Evolutionary conservation across 441 rosid species (phyloP).

Genomic region (Melianthus villosus): DNA sequence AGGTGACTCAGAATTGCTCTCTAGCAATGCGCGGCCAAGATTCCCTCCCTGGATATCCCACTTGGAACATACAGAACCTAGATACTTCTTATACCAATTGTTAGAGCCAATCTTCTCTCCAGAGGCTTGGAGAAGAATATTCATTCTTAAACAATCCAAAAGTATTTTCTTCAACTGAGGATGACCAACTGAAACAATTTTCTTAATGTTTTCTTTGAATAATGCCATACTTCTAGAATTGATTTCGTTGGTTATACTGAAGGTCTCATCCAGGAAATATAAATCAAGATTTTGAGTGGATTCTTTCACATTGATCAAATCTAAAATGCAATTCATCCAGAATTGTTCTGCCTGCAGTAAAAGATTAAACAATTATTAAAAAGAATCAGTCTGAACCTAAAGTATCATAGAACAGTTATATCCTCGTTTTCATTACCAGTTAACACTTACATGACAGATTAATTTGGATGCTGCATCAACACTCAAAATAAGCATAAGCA

Average conservation of each 20-base stretch:
- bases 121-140: conserved; percentile 18
- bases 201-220: conserved; percentile 22
- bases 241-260: conserved; percentile 7
- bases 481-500: too few relatives aligned
- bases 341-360: conserved; percentile 35
- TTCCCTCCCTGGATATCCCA: conserved; percentile 23
- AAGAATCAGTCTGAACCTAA: neutral
- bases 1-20: conserved; percentile 11
- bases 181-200: conserved; percentile 21
- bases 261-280: conserved; percentile 24
- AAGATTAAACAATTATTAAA: conserved; percentile 11
- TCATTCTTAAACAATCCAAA: conserved; percentile 40
- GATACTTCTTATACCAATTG: conserved; percentile 18
- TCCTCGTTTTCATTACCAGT: too few relatives aligned
- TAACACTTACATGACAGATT: too few relatives aligned
- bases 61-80: conserved; percentile 16
- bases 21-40: conserved; percentile 18
- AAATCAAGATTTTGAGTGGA: conserved; percentile 24
- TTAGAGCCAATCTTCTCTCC: conserved; percentile 27
- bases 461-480: neutral
- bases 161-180: conserved; percentile 31
- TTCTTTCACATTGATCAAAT: conserved; percentile 32
- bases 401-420: neutral
- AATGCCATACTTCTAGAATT: conserved; percentile 14
- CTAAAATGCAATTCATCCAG: conserved; percentile 38